phyloP scores from a whole-genome alignment of 139 green algal genomes.

The Zygnema circumcarinatum region DNA sequence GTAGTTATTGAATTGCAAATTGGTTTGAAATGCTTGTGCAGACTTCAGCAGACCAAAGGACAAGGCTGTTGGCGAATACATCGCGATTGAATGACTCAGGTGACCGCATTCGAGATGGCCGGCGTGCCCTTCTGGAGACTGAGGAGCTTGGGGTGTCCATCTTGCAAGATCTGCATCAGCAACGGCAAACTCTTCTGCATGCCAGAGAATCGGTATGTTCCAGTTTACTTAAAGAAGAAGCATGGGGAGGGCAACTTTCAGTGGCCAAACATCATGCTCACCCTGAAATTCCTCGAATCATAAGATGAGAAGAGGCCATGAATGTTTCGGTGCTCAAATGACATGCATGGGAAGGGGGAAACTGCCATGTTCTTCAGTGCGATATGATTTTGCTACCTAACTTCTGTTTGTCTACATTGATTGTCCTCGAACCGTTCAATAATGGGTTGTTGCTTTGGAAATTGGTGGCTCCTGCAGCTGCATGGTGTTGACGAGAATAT shows the following conservation, averaged over 20 bases:
- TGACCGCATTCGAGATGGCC: conserved; percentile 57
- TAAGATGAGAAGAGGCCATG: not conserved
- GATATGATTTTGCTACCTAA: not conserved
- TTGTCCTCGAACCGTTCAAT: not conserved
- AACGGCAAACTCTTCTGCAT: conserved; percentile 90
- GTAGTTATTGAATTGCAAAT: not conserved
- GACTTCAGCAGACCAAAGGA: conserved; percentile 24
- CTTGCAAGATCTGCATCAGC: conserved; percentile 86
- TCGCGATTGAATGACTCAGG: conserved; percentile 50
- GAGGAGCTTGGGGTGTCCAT: conserved; percentile 94
- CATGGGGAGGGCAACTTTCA: not conserved
- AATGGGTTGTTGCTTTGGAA: not conserved
- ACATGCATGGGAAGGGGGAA: not conserved
- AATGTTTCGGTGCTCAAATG: not conserved
- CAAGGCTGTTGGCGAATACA: conserved; percentile 51
- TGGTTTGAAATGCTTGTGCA: not conserved
- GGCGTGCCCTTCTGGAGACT: conserved; percentile 61
- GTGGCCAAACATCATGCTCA: not conserved
- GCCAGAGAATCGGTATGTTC: conserved; percentile 73
- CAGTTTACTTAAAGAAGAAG: not conserved
- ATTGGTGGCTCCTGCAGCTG: conserved; percentile 60
- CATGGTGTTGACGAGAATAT: conserved; percentile 92
- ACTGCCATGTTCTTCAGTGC: not conserved
- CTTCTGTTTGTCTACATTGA: not conserved
- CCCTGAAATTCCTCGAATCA: not conserved